Evolutionary conservation across 2,329 filamentous ascomycete genomes (phyloP).

Genomic region (Sarocladiaceae sp.): DNA sequence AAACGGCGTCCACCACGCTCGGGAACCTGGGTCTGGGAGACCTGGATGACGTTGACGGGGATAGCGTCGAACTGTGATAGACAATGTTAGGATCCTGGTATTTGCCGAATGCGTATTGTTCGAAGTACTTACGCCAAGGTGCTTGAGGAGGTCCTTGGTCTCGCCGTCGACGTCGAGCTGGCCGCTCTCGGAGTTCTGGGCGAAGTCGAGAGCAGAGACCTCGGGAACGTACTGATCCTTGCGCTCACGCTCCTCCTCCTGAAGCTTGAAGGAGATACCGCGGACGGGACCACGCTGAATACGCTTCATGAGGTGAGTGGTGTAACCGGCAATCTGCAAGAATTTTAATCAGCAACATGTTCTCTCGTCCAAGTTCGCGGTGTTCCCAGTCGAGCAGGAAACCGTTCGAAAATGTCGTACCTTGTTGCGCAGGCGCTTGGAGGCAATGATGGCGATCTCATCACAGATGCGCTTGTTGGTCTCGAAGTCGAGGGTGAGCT

Average conservation of each 20-base stretch:
- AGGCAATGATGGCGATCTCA: constrained; percentile 99
- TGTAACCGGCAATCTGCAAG: constrained; percentile 89
- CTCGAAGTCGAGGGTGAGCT: constrained; percentile 99
- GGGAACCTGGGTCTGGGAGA: constrained; percentile 80
- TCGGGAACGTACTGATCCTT: constrained; percentile 99
- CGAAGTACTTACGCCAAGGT: constrained; percentile 81
- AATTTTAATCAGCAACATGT: background rate
- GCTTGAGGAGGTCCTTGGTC: constrained; percentile 99
- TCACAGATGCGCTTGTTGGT: constrained; percentile 99
- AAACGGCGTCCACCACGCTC: constrained; percentile 78
- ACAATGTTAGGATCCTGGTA: constrained; percentile 22
- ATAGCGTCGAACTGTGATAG: constrained; percentile 82
- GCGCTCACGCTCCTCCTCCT: constrained; percentile 99
- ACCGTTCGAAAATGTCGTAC: constrained; percentile 36
- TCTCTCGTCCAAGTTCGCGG: background rate
- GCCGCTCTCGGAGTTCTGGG: constrained; percentile 87
- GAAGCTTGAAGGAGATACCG: constrained; percentile 99
- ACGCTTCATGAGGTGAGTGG: constrained; percentile 99
- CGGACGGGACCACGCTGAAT: constrained; percentile 99
- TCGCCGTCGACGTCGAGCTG: constrained; percentile 93
- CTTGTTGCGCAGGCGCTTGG: constrained; percentile 99
- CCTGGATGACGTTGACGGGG: constrained; percentile 90
- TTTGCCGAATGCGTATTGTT: background rate
- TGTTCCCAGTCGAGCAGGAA: too few relatives aligned
- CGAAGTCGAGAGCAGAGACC: constrained; percentile 97